phyloP scores from a whole-genome alignment of 1,139 yeast species.

The Lodderomyces margitis region DNA sequence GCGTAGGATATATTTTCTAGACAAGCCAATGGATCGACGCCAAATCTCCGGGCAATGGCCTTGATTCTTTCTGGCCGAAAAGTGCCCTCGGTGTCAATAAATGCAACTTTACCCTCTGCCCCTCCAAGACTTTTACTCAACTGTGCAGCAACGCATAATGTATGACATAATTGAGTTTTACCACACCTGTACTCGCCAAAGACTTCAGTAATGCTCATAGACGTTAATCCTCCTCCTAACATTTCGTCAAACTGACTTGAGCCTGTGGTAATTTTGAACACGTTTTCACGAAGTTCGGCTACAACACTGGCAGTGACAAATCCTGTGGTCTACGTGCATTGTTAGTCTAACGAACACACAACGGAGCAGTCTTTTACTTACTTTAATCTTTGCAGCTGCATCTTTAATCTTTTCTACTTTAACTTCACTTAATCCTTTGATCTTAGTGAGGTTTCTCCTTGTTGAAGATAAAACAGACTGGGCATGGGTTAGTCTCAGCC shows the following conservation, averaged over 20 bases:
- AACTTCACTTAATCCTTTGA: conserved; percentile 55
- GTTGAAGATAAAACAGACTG: conserved; percentile 55
- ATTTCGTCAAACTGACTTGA: conserved; percentile 52
- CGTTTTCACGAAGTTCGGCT: conserved; percentile 47
- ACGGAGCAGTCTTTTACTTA: conserved; percentile 10
- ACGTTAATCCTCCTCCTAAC: conserved; percentile 58
- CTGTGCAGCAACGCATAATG: conserved; percentile 59
- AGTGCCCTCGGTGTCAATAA: conserved; percentile 61
- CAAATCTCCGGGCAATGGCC: conserved; percentile 54
- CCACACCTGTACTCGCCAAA: conserved; percentile 66
- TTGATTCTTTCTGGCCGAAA: conserved; percentile 56
- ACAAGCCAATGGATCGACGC: conserved; percentile 51
- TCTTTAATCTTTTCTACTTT: conserved; percentile 64
- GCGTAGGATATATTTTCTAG: conserved; percentile 57
- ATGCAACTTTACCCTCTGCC: conserved; percentile 62
- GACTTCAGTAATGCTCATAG: conserved; percentile 63
- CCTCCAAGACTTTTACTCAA: conserved; percentile 55
- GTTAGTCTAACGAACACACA: neutral
- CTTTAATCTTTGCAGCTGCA: conserved; percentile 50
- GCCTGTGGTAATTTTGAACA: conserved; percentile 51
- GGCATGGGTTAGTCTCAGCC: neutral
- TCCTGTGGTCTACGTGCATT: conserved; percentile 32
- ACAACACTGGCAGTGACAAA: conserved; percentile 55
- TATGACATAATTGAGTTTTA: conserved; percentile 59
- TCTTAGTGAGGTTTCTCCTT: conserved; percentile 49